A percentile compares a stretch with the other conserved stretches of the same genome.
Evolutionary conservation across 148 eudicot genomes (phyloP).

Genomic region (Rhododendron simsii): DNA sequence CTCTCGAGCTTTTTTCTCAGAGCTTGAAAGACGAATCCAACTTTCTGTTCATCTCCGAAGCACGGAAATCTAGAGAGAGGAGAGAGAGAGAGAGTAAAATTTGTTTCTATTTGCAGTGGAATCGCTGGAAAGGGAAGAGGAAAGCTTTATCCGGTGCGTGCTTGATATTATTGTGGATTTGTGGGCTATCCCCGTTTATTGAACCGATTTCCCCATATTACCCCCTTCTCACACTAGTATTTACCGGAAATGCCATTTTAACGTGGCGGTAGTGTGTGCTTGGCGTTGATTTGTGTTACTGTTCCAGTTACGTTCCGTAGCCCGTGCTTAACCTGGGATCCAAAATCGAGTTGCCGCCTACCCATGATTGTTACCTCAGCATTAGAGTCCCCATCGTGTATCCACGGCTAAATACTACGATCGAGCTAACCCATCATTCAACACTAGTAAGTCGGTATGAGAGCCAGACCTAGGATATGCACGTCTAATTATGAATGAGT

Average conservation of each 20-base stretch:
- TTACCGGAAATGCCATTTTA: not conserved
- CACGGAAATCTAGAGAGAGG: conserved; percentile 11
- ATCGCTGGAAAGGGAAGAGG: not conserved
- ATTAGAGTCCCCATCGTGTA: not conserved
- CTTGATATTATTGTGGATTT: not conserved
- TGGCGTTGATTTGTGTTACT: no score
- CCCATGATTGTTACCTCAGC: not conserved
- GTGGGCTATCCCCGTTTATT: not conserved
- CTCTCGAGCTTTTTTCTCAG: not conserved
- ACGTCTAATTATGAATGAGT: not conserved
- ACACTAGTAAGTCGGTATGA: no score
- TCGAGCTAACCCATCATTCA: no score
- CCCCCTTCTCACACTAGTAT: not conserved
- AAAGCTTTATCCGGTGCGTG: not conserved
- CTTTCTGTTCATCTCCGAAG: not conserved
- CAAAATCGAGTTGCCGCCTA: not conserved
- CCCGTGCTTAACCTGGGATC: not conserved
- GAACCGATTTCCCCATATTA: not conserved
- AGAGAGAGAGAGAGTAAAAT: conserved; percentile 2
- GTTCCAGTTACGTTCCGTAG: no score
- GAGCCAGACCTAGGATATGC: not conserved
- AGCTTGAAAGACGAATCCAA: not conserved
- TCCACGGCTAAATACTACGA: not conserved
- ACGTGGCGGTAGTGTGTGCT: not conserved
- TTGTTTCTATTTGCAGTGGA: conserved; percentile 1